Conservation (phyloP, 768 basidiomycete species). For the Boletus barrowsii region DNA sequence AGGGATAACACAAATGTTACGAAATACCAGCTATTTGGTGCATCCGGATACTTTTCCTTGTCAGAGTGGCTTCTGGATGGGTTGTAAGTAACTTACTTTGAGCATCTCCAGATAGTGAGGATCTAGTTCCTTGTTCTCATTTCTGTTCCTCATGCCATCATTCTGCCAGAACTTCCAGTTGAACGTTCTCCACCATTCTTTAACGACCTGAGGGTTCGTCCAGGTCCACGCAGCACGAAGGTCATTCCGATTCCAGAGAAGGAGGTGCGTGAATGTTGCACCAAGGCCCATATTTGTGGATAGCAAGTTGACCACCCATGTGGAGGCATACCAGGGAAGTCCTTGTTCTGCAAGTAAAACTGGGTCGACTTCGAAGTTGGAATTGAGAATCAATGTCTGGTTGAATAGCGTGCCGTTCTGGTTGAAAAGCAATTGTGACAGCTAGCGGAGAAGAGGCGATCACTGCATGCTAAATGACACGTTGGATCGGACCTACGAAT, state of each 20-base stretch:
- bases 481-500: slow-evolving; percentile 41
- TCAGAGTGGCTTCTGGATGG: slow-evolving; percentile 12
- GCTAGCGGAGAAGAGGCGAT: slow-evolving; percentile 15
- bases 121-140: slow-evolving; percentile 43
- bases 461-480: background rate
- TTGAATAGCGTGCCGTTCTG: slow-evolving; percentile 52
- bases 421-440: slow-evolving; percentile 51
- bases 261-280: slow-evolving; percentile 50
- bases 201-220: slow-evolving; percentile 31
- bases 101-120: slow-evolving; percentile 54
- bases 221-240: slow-evolving; percentile 47
- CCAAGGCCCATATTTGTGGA: slow-evolving; percentile 32
- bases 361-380: slow-evolving; percentile 48
- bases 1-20: slow-evolving; percentile 28
- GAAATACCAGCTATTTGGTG: slow-evolving; percentile 35
- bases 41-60: slow-evolving; percentile 32
- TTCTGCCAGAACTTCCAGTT: slow-evolving; percentile 39
- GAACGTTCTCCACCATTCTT: slow-evolving; percentile 24
- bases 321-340: slow-evolving; percentile 29
- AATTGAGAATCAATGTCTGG: slow-evolving; percentile 52
- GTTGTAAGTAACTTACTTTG: slow-evolving; percentile 24
- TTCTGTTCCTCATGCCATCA: slow-evolving; percentile 22
- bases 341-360: slow-evolving; percentile 44
- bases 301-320: slow-evolving; percentile 22
- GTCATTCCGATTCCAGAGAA: slow-evolving; percentile 52